Evolutionary conservation across 2,329 filamentous ascomycete species (phyloP).

Genomic region (Talaromyces sp.): DNA sequence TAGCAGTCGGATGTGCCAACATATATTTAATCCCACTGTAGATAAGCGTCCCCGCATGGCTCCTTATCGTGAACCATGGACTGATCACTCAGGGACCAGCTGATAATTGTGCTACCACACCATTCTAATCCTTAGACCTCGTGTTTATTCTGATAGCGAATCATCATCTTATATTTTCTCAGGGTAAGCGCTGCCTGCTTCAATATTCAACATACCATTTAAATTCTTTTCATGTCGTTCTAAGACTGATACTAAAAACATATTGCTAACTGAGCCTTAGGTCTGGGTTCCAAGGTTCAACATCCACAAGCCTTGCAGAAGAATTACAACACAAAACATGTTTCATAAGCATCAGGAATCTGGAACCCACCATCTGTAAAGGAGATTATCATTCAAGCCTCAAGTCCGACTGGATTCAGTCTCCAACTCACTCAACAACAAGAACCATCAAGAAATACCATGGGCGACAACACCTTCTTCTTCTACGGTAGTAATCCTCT

Average conservation of each 20-base stretch:
- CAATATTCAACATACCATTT: background rate
- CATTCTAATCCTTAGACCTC: background rate
- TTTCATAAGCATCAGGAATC: too few relatives aligned
- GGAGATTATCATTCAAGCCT: background rate
- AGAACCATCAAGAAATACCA: slow-evolving; percentile 27
- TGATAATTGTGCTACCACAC: background rate
- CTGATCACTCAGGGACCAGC: background rate
- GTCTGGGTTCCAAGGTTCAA: background rate
- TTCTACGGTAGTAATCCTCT: slow-evolving; percentile 51
- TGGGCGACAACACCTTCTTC: slow-evolving; percentile 56
- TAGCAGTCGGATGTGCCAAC: too few relatives aligned
- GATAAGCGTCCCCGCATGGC: slow-evolving; percentile 3
- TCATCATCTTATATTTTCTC: background rate
- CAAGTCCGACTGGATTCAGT: background rate
- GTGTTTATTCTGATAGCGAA: background rate
- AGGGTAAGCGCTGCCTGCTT: background rate
- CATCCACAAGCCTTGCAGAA: background rate
- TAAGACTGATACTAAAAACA: background rate
- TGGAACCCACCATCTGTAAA: too few relatives aligned
- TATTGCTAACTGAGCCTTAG: background rate
- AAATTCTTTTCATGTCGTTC: background rate
- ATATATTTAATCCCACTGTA: too few relatives aligned
- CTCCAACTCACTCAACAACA: background rate
- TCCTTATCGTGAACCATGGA: background rate
- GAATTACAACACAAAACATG: too few relatives aligned